Evolutionary conservation across 495 filamentous ascomycete species (phyloP).

Genomic region (Trypethelium eluteriae): DNA sequence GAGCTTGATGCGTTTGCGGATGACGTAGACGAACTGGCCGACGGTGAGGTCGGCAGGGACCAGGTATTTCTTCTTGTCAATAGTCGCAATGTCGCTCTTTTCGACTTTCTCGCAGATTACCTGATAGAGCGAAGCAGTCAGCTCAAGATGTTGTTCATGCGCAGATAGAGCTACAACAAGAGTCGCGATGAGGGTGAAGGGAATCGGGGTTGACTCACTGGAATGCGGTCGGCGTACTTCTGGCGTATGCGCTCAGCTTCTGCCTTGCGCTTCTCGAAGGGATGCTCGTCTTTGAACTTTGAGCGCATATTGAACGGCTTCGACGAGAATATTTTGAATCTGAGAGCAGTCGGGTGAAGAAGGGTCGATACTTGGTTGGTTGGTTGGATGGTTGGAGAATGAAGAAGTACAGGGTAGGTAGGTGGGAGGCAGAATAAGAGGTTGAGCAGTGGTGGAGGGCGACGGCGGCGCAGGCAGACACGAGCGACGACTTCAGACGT

Average conservation of each 20-base stretch:
- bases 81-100: constrained; percentile 97
- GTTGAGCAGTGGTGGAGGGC: not conserved
- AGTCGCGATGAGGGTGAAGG: constrained; percentile 9
- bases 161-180: constrained; percentile 9
- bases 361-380: not conserved
- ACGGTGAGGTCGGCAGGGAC: constrained; percentile 97
- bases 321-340: not conserved
- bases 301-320: constrained; percentile 63
- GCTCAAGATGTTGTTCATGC: constrained; percentile 6
- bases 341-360: not conserved
- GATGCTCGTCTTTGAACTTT: constrained; percentile 99
- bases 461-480: not conserved
- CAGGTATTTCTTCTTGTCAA: constrained; percentile 99
- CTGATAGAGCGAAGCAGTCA: constrained; percentile 41
- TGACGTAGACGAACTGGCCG: constrained; percentile 99
- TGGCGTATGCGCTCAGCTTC: constrained; percentile 98
- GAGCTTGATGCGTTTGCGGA: constrained; percentile 99
- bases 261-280: constrained; percentile 99
- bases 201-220: constrained; percentile 55
- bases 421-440: not conserved
- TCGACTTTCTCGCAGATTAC: constrained; percentile 99
- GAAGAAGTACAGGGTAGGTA: not conserved
- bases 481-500: not conserved
- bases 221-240: constrained; percentile 98
- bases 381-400: too few relatives aligned